Base-by-base conservation (phyloP, 1,284 basidiomycete species). In the Rhodotorula sp. region DNA sequence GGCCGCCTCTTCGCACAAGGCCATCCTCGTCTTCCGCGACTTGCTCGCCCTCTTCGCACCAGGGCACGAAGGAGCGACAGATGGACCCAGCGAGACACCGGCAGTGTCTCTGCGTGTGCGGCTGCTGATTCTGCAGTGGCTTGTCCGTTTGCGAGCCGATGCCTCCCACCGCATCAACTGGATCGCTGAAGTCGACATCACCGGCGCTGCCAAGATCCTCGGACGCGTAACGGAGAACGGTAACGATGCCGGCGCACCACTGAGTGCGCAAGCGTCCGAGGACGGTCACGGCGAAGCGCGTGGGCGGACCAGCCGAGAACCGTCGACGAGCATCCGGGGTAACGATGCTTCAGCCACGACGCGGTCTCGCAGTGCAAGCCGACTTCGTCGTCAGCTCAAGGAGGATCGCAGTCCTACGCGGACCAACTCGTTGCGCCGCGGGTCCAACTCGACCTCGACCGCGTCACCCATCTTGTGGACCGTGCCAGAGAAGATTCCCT, bases 61-160 rank as follows among this genome's bases (percentile, higher is more conserved):
- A 2, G 74, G 76, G 59, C 55, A 50, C 50, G 38, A 49, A 45
- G 50, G 57, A n/a, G 43, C 45, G 7, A n/a, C 64, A n/a, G 69
- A 64, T 52, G 70, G 64, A 16, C 49, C 60, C 23, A 64, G 55
- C 49, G 74, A 74, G 15, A 48, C 56, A 50, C n/a, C 70, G 60
- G n/a, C 67, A 62, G 60, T 75, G n/a, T 64, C 76, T 10, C 68
- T 78, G 0, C 84, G 85, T 26, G 89, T 90, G 0, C 85, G 92
- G 34, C 81, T 98, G 23, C 84, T 87, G 4, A 86, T 90, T 3
- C 83, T 99, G 15, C 92, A 95, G 79, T 97, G 95, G 85, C 80
- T 97, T 69, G 87, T 95, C 83, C 89, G 93, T 18, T 83, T 99
- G 31, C 86, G 97, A 62, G 93, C 92, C 1, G 95, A 97, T 79